Evolutionary conservation across 2,329 filamentous ascomycete genomes (phyloP), one percentile per base, ranked within the genome.

Genomic region (Shiraia sp.): DNA sequence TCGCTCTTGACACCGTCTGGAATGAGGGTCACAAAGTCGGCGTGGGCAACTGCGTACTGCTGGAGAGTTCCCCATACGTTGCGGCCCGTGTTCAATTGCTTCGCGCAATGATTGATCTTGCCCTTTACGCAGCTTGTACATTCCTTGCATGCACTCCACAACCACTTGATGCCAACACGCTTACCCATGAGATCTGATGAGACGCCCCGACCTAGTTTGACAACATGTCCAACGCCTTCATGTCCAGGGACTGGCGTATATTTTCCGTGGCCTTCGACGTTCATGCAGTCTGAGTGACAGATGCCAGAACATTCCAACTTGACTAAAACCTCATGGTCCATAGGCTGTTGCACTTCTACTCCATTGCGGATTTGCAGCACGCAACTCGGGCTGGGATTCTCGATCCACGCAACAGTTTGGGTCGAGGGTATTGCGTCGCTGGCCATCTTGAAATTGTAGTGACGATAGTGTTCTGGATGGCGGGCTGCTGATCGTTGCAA

Each of bases 181-280:
- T 65, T 66, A 1, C 57, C 57, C 4, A 74, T 22, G 3, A 75
- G 15, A 0, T 42, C 46, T 0, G 46, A 6, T 0, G 60, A 41
- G 0, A 65, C 72, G 0, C 42, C 40, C 0, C 59, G 23, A 0
- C 73, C 73, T 0, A 69, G 49, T 28, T 57, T 53, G 6, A 76
- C 68, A 6, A 76, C 71, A 8, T 49, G 64, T 4, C 74, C 74
- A 14, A 76, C 65, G 13, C 73, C 74, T 42, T 76, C 74, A 49
- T 76, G 74, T 2, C 74, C 74, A 3, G 74, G 73, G 3, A 76
- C 69, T 42, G 74, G 64, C 6, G 72, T 75, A 55, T 73, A 76
- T 60, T 32, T 68, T 53, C 47, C 72, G 63, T 52, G 72, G 6
- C 70, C 70, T 9, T 66, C 65, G 5, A 76, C 68, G 45, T 73